phyloP scores from a whole-genome alignment of 352 stramenopile genomes.

The Saprolegnia diclina region DNA sequence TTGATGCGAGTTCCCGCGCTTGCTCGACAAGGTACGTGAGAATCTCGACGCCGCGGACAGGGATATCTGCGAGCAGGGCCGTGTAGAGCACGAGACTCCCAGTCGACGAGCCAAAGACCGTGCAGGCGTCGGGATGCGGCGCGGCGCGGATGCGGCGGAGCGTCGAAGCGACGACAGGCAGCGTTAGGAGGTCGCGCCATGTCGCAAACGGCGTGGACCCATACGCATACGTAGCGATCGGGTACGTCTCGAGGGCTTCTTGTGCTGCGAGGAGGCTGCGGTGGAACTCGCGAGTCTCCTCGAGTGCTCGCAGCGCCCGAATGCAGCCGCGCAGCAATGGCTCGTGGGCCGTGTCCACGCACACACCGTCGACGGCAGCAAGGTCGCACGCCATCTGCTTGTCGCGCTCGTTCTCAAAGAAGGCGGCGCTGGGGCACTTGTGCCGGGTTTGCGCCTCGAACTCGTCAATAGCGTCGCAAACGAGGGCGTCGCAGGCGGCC shows the following conservation, averaged over 20 bases:
- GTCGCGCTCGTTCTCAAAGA: neutral
- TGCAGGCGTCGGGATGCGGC: slow-evolving; percentile 26
- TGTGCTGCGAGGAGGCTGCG: slow-evolving; percentile 31
- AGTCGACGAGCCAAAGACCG: slow-evolving; percentile 50
- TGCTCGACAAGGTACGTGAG: slow-evolving; percentile 38
- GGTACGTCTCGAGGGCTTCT: slow-evolving; percentile 32
- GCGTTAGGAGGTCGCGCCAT: slow-evolving; percentile 36
- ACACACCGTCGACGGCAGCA: neutral
- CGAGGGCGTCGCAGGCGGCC: neutral
- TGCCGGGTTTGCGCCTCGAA: neutral
- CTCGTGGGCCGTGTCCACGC: neutral
- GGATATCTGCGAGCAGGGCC: slow-evolving; percentile 32
- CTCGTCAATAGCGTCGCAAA: neutral
- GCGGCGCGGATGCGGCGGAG: slow-evolving; percentile 9
- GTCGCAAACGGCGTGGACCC: slow-evolving; percentile 48
- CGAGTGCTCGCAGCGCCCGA: slow-evolving; percentile 29
- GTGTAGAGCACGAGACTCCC: slow-evolving; percentile 53
- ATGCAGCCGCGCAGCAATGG: slow-evolving; percentile 27
- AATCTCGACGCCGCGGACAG: slow-evolving; percentile 45
- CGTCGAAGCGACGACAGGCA: slow-evolving; percentile 22
- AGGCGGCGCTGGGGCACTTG: neutral
- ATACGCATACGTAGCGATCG: slow-evolving; percentile 48
- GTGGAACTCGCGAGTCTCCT: slow-evolving; percentile 40
- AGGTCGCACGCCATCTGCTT: neutral
- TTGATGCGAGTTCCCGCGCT: slow-evolving; percentile 25